Evolutionary conservation across 225 moss, liverwort and hornwort species (phyloP).

Genomic region (Physcomitrium patens): DNA sequence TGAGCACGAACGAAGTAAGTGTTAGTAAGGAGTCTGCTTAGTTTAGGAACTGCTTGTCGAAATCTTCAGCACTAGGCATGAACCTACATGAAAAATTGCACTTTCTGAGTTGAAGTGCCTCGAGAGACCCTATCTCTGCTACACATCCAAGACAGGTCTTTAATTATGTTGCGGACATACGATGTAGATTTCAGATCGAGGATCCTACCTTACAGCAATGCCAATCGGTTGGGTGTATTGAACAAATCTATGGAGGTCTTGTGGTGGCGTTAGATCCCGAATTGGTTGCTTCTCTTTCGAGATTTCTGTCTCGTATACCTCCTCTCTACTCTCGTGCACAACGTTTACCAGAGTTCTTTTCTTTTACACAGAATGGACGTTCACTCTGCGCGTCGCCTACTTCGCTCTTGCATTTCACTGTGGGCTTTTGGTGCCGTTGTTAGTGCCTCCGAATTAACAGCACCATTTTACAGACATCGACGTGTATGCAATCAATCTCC

Average conservation of each 20-base stretch:
- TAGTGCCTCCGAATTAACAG: slow-evolving; percentile 52
- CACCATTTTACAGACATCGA: slow-evolving; percentile 77
- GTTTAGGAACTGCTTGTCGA: no score
- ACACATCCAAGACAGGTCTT: neutral
- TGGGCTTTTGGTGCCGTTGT: slow-evolving; percentile 65
- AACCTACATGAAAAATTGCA: no score
- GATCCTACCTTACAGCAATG: slow-evolving; percentile 44
- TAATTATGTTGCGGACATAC: slow-evolving; percentile 43
- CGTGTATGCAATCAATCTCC: slow-evolving; percentile 73
- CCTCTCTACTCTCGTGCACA: slow-evolving; percentile 42
- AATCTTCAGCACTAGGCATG: no score
- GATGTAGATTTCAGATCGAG: slow-evolving; percentile 49
- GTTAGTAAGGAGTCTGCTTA: no score
- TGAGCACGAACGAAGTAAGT: no score
- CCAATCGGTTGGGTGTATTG: slow-evolving; percentile 49
- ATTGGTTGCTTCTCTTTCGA: slow-evolving; percentile 58
- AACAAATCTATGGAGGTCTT: slow-evolving; percentile 56
- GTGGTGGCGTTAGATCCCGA: slow-evolving; percentile 55
- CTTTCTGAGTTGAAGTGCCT: no score
- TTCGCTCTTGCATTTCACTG: slow-evolving; percentile 69
- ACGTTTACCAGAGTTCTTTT: slow-evolving; percentile 42
- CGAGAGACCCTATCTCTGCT: no score
- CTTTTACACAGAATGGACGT: slow-evolving; percentile 65
- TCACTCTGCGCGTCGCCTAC: slow-evolving; percentile 57
- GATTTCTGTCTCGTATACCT: slow-evolving; percentile 52